Evolutionary conservation across 2,329 filamentous ascomycete genomes (phyloP), one percentile per base, ranked within the genome.

Genomic region (Fusarium hainanense): DNA sequence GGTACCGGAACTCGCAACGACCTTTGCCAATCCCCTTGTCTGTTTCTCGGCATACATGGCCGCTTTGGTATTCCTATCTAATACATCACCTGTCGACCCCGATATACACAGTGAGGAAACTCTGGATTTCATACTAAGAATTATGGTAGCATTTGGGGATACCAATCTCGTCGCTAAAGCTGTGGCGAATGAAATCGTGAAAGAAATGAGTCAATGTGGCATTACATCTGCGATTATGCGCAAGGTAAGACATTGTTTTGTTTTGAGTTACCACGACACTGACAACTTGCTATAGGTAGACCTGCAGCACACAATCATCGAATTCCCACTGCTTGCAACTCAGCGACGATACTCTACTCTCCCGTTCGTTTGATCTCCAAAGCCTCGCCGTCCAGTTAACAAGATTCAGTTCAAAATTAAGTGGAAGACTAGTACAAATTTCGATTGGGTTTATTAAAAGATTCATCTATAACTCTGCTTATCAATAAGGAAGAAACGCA

Each of bases 31-130:
- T 9, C 61, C 61, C 11, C 61, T 64, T 16, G 51, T 64, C 21
- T 64, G 60, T 18, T 58, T 64, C 18, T 28, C 62, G 28, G 61
- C 61, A 42, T 64, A 64, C 6, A 64, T 64, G 59, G 40, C 61
- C 28, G 32, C 61, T 20, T 10, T 64, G 2, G 61, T 64, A 16
- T 51, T 64, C 23, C 7, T 64, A 11, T 47, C 59, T 12, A 50
- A 13, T 10, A 64, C 27, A 14, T 46, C 37, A 5, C 44, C 44
- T 1, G 12, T 14, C 4, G 59, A 58, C 20, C 40, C 23, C 13
- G 2, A 64, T 21, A 5, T 18, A 12, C 27, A 59, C 3, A 27
- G 41, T 6, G 46, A 49, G 2, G 44, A 65, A 10, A 65, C 42
- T 13, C 23, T 64, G 4, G 52, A 64, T 6, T 64, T 65, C 3